Evolutionary conservation across 169 alveolate genomes (phyloP).

Genomic region (Fabrea salina): DNA sequence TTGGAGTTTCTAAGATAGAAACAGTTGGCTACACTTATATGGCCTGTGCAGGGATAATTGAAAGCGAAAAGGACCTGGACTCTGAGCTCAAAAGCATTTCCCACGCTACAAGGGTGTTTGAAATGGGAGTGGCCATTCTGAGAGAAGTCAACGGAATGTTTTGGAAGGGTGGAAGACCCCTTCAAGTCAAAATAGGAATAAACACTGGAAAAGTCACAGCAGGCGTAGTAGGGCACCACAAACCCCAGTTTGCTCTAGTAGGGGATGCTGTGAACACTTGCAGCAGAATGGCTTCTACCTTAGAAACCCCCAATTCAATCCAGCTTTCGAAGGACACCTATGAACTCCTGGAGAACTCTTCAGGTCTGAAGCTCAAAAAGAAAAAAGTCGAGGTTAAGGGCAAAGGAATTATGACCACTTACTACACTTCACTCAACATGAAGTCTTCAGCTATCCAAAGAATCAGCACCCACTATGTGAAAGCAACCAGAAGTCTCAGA

Average conservation of each 20-base stretch:
- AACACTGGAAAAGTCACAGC: constrained; percentile 84
- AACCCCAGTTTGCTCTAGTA: constrained; percentile 77
- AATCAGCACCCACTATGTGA: no score
- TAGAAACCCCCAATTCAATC: not conserved
- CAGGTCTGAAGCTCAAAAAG: not conserved
- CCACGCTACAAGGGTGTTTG: constrained; percentile 14
- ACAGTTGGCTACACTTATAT: constrained; percentile 20
- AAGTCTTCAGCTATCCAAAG: no score
- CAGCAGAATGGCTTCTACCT: constrained; percentile 70
- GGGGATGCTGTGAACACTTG: constrained; percentile 85
- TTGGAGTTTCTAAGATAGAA: constrained; percentile 15
- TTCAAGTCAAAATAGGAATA: constrained; percentile 80
- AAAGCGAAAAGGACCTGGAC: not conserved
- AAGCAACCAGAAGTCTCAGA: no score
- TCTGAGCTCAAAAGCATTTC: not conserved
- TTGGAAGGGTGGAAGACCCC: not conserved
- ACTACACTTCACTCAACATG: no score
- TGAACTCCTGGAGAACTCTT: not conserved
- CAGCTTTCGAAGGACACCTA: not conserved
- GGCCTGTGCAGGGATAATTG: constrained; percentile 34
- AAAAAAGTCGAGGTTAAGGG: not conserved
- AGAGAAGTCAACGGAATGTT: not conserved
- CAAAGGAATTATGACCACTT: constrained; percentile 16
- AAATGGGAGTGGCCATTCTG: not conserved
- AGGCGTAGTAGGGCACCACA: constrained; percentile 84